A percentile compares a stretch with the other conserved stretches of the same genome.
These are phyloP conservation scores for Cucurbitaria berberidis DNA, from an alignment of 2,329 filamentous ascomycete genomes.

Conservation along the genomic window DNA sequence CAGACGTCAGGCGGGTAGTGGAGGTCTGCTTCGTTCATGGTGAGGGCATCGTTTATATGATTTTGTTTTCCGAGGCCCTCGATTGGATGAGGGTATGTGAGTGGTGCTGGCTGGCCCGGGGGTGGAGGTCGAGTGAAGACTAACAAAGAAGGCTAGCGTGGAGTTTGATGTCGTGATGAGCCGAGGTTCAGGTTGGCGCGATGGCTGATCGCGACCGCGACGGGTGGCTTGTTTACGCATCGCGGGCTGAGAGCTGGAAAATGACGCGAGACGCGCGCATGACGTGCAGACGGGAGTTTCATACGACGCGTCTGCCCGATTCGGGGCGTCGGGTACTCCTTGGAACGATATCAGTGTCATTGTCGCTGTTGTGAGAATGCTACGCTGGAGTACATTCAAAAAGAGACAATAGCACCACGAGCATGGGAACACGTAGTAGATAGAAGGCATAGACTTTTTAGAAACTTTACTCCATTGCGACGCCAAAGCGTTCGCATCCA, in stretches of 20 bases:
- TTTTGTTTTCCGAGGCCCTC: background rate
- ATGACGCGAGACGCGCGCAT: constrained; percentile 9
- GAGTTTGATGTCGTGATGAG: constrained; percentile 2
- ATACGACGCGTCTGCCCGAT: background rate
- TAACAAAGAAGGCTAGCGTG: constrained; percentile 12
- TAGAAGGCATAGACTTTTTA: constrained; percentile 8
- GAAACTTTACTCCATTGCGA: constrained; percentile 29
- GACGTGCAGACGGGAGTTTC: constrained; percentile 9
- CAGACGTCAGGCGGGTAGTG: constrained; percentile 55
- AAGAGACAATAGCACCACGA: background rate
- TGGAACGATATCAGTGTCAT: background rate
- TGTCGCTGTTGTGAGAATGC: background rate
- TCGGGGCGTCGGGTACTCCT: background rate
- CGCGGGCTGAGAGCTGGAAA: background rate
- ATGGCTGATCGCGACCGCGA: constrained; percentile 8
- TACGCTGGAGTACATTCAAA: background rate
- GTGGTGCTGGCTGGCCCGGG: constrained; percentile 1
- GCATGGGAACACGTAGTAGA: background rate
- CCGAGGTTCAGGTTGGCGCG: constrained; percentile 12
- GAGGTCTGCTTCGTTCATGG: constrained; percentile 40
- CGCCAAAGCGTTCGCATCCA: constrained; percentile 18
- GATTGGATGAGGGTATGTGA: background rate
- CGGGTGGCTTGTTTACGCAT: constrained; percentile 8
- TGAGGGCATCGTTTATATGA: background rate
- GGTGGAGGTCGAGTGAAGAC: background rate